Conservation (phyloP, 345 rosid species). For the Lepidium sativum region DNA sequence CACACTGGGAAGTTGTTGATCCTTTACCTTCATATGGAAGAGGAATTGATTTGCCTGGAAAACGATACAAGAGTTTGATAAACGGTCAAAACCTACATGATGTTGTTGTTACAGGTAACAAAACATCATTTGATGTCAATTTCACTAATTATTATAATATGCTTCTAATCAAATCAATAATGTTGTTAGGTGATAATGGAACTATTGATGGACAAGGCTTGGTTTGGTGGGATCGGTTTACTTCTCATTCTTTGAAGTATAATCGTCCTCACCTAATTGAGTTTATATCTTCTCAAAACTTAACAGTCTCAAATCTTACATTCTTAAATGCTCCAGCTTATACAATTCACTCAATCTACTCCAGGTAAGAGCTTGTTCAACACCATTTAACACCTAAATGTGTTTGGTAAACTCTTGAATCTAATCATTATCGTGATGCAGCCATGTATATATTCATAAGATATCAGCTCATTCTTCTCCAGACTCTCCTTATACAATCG, state of each 20-base stretch:
- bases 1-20: constrained; percentile 40
- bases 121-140: not conserved
- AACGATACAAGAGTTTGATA: constrained; percentile 41
- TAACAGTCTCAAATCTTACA: constrained; percentile 45
- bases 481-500: constrained; percentile 39
- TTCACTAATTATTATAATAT: not conserved
- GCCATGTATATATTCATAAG: constrained; percentile 37
- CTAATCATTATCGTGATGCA: not conserved
- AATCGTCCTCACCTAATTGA: constrained; percentile 55
- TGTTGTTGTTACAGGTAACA: constrained; percentile 46
- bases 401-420: not conserved
- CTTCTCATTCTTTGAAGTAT: constrained; percentile 25
- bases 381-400: not conserved
- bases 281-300: constrained; percentile 32
- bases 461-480: constrained; percentile 37
- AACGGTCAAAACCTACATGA: constrained; percentile 36
- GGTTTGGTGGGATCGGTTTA: constrained; percentile 64
- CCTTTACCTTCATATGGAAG: constrained; percentile 51
- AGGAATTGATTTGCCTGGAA: constrained; percentile 40
- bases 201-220: constrained; percentile 66
- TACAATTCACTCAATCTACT: constrained; percentile 55
- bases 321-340: constrained; percentile 54
- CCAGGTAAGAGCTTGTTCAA: constrained; percentile 39
- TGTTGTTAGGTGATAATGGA: constrained; percentile 50
- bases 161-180: not conserved